A percentile compares a stretch with the other conserved stretches of the same genome.
phyloP scores from a whole-genome alignment of 2,329 filamentous ascomycete species.

The Aureobasidium leucospermi region DNA sequence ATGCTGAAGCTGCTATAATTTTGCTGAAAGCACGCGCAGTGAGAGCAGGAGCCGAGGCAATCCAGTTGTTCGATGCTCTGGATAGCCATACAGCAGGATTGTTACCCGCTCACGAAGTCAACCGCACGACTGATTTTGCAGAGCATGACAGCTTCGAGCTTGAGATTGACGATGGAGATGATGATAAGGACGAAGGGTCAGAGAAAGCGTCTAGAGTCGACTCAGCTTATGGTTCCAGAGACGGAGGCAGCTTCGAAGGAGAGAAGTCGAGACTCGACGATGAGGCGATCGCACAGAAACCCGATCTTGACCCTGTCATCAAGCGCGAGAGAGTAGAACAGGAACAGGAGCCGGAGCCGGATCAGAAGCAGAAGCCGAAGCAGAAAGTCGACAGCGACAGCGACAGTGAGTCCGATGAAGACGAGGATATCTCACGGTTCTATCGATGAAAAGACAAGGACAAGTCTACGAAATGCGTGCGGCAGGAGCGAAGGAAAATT shows the following conservation, averaged over 20 bases:
- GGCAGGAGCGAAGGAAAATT: not conserved
- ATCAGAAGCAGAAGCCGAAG: not conserved
- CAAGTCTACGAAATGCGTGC: too few relatives aligned
- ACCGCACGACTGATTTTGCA: not conserved
- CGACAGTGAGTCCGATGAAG: not conserved
- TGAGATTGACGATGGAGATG: not conserved
- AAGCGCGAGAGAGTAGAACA: not conserved
- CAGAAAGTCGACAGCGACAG: not conserved
- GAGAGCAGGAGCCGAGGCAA: not conserved
- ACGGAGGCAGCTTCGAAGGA: not conserved
- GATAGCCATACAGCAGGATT: not conserved
- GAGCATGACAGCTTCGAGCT: not conserved
- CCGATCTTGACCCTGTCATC: not conserved
- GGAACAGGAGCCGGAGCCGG: too few relatives aligned
- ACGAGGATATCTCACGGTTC: not conserved
- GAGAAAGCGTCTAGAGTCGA: not conserved
- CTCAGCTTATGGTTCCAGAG: not conserved
- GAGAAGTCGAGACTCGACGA: not conserved
- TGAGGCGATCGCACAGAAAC: not conserved
- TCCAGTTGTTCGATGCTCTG: not conserved
- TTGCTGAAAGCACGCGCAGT: not conserved
- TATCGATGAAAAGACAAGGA: not conserved
- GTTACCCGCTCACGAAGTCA: not conserved
- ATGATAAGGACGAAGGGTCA: not conserved
- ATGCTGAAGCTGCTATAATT: not conserved